phyloP scores from a whole-genome alignment of 2,329 filamentous ascomycete genomes.

The Bipolaris bicolor region DNA sequence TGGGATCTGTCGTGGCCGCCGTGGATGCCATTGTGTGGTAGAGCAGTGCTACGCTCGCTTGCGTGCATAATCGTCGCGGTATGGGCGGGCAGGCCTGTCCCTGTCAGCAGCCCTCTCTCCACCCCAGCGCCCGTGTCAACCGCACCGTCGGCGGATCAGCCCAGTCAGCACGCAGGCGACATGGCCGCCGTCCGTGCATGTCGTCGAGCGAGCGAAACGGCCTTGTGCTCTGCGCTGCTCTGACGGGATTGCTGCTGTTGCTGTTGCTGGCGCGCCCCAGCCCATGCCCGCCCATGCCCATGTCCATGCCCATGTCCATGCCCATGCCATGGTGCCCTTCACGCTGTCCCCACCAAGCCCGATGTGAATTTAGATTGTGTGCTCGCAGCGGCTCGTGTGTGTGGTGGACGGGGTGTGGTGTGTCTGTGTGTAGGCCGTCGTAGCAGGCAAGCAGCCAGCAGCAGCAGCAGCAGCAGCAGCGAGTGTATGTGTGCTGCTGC shows the following conservation, averaged over 20 bases:
- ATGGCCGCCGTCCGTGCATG: slow-evolving; percentile 35
- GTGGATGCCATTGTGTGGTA: slow-evolving; percentile 12
- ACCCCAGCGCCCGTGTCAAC: slow-evolving; percentile 30
- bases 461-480: too few relatives aligned
- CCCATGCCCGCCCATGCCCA: slow-evolving; percentile 6
- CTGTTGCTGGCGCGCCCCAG: not conserved
- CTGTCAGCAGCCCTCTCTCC: slow-evolving; percentile 23
- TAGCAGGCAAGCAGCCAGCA: too few relatives aligned
- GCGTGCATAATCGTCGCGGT: slow-evolving; percentile 36
- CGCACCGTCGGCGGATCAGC: slow-evolving; percentile 39
- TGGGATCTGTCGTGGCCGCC: slow-evolving; percentile 23
- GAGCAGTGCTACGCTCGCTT: slow-evolving; percentile 42
- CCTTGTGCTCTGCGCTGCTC: slow-evolving; percentile 3
- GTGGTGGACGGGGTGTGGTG: slow-evolving; percentile 20
- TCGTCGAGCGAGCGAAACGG: slow-evolving; percentile 29
- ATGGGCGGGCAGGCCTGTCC: slow-evolving; percentile 23
- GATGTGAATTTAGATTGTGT: slow-evolving; percentile 48
- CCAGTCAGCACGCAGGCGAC: slow-evolving; percentile 45
- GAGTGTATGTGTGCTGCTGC: slow-evolving; percentile 19
- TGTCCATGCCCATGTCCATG: slow-evolving; percentile 6
- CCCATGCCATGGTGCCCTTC: slow-evolving; percentile 25
- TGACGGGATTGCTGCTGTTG: slow-evolving; percentile 24
- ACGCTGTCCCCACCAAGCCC: slow-evolving; percentile 39
- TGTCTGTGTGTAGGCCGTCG: slow-evolving; percentile 7
- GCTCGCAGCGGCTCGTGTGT: slow-evolving; percentile 42